These are phyloP conservation scores for Elaeis oleifera DNA, from an alignment of 202 grass and related monocot genomes.

Conservation along the genomic window DNA sequence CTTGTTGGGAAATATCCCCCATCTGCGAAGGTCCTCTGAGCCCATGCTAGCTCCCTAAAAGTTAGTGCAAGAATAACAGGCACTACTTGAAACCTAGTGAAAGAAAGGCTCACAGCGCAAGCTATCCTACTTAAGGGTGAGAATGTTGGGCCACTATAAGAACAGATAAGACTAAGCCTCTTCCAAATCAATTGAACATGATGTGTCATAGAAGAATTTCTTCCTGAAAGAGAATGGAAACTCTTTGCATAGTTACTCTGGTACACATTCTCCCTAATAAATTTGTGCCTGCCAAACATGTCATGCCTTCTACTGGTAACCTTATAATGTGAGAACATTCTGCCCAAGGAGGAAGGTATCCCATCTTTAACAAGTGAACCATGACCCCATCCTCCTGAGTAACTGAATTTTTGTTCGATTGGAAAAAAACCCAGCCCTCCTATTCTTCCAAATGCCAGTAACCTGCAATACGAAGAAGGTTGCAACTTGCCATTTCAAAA, in stretches of 20 bases:
- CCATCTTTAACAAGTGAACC: constrained; percentile 32
- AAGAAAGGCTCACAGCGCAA: constrained; percentile 52
- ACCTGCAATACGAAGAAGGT: constrained; percentile 34
- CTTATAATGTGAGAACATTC: constrained; percentile 58
- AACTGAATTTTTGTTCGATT: constrained; percentile 32
- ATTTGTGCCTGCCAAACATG: background rate
- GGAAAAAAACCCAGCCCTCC: constrained; percentile 35
- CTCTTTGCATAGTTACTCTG: constrained; percentile 31
- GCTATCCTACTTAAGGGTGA: constrained; percentile 40
- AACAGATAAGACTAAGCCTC: constrained; percentile 32
- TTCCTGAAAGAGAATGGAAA: constrained; percentile 21
- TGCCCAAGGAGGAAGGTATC: constrained; percentile 34
- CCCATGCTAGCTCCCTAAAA: constrained; percentile 48
- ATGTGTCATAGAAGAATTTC: constrained; percentile 37
- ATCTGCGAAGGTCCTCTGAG: constrained; percentile 47
- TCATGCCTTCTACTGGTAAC: constrained; percentile 25
- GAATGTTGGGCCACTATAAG: constrained; percentile 23
- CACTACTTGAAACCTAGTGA: constrained; percentile 59
- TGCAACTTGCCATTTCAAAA: background rate
- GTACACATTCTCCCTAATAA: constrained; percentile 28
- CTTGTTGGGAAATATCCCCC: constrained; percentile 21
- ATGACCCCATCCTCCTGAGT: constrained; percentile 34
- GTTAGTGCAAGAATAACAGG: constrained; percentile 51
- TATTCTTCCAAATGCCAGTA: constrained; percentile 47
- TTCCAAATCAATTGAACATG: constrained; percentile 54